A percentile compares a stretch with the other conserved stretches of the same genome.
phyloP scores from a whole-genome alignment of 2,329 filamentous ascomycete genomes.

The Hypoxylon sp. region DNA sequence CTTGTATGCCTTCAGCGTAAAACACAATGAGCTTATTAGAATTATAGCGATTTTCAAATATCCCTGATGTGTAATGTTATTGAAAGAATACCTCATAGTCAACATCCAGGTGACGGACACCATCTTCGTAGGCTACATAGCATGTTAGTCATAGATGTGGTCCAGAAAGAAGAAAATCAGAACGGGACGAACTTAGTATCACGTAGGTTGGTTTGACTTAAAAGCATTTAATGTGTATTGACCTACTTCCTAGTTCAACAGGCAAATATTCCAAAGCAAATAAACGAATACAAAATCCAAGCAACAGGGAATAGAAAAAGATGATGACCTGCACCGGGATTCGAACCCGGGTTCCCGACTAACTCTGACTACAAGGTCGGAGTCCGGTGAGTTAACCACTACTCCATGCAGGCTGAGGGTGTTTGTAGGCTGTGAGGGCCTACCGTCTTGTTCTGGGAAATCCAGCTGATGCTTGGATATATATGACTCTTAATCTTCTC shows the following conservation, averaged over 20 bases:
- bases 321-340: constrained; percentile 33
- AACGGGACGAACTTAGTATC: neutral
- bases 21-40: neutral
- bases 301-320: constrained; percentile 8
- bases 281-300: neutral
- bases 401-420: constrained; percentile 33
- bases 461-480: constrained; percentile 1
- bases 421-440: neutral
- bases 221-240: neutral
- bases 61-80: neutral
- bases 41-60: neutral
- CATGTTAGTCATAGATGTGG: neutral
- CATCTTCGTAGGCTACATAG: neutral
- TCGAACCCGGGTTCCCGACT: constrained; percentile 44
- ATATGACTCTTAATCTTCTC: constrained; percentile 2
- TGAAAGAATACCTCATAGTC: neutral
- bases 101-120: neutral
- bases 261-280: neutral
- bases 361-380: constrained; percentile 34
- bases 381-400: constrained; percentile 45
- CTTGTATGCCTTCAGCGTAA: neutral
- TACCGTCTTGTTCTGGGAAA: neutral
- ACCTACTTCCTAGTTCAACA: neutral
- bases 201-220: neutral
- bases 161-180: neutral